Evolutionary conservation across 805 yeast genomes (phyloP), one percentile per base, ranked within the genome.

Genomic region (Isabelozyma heimii): DNA sequence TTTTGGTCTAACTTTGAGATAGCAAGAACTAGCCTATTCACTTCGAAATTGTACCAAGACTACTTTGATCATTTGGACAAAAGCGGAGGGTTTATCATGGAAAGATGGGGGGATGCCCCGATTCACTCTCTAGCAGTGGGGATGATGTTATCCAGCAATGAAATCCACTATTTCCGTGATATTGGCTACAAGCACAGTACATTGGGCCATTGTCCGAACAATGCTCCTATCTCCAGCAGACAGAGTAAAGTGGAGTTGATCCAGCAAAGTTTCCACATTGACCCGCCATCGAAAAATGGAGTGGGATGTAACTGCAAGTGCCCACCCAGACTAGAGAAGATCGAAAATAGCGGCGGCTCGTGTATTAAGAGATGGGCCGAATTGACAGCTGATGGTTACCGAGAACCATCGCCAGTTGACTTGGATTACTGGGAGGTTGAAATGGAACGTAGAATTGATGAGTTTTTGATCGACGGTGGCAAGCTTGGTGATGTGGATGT

Each of bases 61-160:
- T 91, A 84, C 63, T 89, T 89, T 64, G 69, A 83, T 38, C 80
- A 73, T 56, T 66, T 92, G 44, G 97, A 94, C 48, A 44, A 66
- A 7, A 70, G 83, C 4, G 89, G 91, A 9, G 97, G 98, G 0
- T 91, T 92, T 61, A 91, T 84, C 77, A 77, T 80, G 47, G 97
- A 94, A 65, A 73, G 99, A 60, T 92, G 98, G 98, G 98, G 98
- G 1, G 98, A 92, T 74, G 97, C 97, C 0, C 97, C 97, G 0
- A 84, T 92, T 4, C 97, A 91, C 64, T 85, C 97, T 0, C 67
- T 94, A 17, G 98, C 95, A 0, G 81, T 87, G 5, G 92, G 90
- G 0, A 75, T 94, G 79, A 74, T 87, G 58, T 70, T 91, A 40
- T 76, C 86, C 50, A 65, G 84, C 2, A 71, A 79, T 2, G 89